Conservation (phyloP, 2,329 filamentous ascomycete species). For the Ophidiomyces ophidiicola region DNA sequence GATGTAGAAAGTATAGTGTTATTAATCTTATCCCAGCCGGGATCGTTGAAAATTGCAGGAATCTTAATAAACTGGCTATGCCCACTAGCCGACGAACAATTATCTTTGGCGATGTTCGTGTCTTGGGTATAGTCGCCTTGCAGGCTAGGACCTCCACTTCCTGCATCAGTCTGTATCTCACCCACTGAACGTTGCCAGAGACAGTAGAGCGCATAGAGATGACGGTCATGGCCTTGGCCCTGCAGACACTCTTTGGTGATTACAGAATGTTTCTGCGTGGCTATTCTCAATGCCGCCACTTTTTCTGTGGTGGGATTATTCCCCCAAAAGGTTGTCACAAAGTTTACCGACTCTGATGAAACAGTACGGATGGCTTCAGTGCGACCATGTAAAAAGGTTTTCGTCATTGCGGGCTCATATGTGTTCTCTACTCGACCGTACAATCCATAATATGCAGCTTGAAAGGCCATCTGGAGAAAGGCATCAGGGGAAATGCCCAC, state of each 20-base stretch:
- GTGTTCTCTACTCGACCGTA: slow-evolving; percentile 90
- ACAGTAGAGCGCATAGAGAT: slow-evolving; percentile 86
- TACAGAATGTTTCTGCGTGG: slow-evolving; percentile 68
- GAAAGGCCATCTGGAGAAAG: slow-evolving; percentile 98
- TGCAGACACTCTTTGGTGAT: slow-evolving; percentile 78
- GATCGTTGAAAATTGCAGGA: slow-evolving; percentile 74
- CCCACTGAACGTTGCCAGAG: slow-evolving; percentile 88
- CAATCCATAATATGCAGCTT: slow-evolving; percentile 92
- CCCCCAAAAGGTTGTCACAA: slow-evolving; percentile 88
- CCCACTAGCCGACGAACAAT: slow-evolving; percentile 36
- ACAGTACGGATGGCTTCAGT: slow-evolving; percentile 89
- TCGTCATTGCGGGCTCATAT: slow-evolving; percentile 98
- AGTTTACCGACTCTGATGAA: slow-evolving; percentile 69
- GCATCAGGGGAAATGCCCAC: slow-evolving; percentile 96
- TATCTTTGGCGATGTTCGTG: slow-evolving; percentile 35
- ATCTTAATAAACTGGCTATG: slow-evolving; percentile 32
- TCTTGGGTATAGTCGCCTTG: slow-evolving; percentile 45
- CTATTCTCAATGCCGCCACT: slow-evolving; percentile 70
- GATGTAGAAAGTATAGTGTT: slow-evolving; percentile 89
- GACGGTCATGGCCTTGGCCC: slow-evolving; percentile 80
- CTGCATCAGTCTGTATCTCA: slow-evolving; percentile 46
- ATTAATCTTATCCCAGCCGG: slow-evolving; percentile 90
- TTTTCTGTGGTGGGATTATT: slow-evolving; percentile 74
- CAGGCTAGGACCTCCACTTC: slow-evolving; percentile 40
- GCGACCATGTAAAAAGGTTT: slow-evolving; percentile 79